phyloP scores from a whole-genome alignment of 257 asterid species.

The Solanum peruvianum region DNA sequence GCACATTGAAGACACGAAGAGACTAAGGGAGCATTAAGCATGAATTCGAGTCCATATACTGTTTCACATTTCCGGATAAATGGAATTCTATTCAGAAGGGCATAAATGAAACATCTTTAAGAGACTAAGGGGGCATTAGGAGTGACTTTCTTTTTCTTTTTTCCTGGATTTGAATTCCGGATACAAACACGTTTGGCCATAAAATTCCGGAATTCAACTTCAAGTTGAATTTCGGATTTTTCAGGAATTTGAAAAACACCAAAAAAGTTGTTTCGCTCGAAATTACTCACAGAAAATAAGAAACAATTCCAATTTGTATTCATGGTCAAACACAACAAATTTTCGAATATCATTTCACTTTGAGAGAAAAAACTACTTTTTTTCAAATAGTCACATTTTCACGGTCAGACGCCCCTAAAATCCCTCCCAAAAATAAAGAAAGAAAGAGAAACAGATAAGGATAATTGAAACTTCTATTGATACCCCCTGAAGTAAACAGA shows the following conservation, averaged over 20 bases:
- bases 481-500: neutral
- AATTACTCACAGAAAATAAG: neutral
- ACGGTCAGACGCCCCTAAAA: neutral
- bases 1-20: neutral
- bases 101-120: neutral
- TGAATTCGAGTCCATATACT: neutral
- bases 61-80: neutral
- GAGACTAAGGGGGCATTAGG: neutral
- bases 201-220: neutral
- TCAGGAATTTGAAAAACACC: neutral
- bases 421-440: neutral
- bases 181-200: neutral
- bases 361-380: neutral
- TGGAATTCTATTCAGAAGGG: neutral
- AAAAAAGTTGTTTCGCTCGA: neutral
- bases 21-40: neutral
- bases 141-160: neutral
- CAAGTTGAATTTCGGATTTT: neutral
- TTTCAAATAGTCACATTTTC: neutral
- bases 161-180: neutral
- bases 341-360: neutral
- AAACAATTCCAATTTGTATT: neutral
- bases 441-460: neutral
- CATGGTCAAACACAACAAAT: neutral
- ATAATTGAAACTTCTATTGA: neutral